Evolutionary conservation across 2,329 filamentous ascomycete species (phyloP).

Genomic region (Alternaria longipes): DNA sequence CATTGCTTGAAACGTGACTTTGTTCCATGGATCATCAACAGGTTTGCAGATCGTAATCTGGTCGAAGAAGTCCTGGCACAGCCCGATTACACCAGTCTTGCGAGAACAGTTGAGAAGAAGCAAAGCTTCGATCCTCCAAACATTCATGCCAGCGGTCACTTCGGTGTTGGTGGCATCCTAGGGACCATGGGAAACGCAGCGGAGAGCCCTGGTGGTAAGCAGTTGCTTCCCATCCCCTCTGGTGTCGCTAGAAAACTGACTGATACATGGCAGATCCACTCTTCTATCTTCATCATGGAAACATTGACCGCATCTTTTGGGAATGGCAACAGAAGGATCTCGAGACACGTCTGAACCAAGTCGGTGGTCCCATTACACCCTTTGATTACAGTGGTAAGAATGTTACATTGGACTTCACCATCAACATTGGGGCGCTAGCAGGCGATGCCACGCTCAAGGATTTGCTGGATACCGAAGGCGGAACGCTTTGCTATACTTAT

Average conservation of each 20-base stretch:
- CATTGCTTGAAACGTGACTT: conserved; percentile 47
- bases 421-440: conserved; percentile 43
- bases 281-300: conserved; percentile 53
- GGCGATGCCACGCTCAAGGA: conserved; percentile 38
- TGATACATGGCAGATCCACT: conserved; percentile 29
- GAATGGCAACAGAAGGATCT: conserved; percentile 42
- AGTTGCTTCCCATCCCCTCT: background rate
- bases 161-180: conserved; percentile 47
- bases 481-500: conserved; percentile 34
- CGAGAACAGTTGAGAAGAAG: conserved; percentile 36
- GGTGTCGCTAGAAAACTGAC: background rate
- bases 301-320: conserved; percentile 50
- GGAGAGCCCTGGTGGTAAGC: conserved; percentile 40
- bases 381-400: conserved; percentile 37
- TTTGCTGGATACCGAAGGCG: conserved; percentile 37
- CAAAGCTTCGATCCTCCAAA: conserved; percentile 31
- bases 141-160: conserved; percentile 49
- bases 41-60: conserved; percentile 24
- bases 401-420: conserved; percentile 44
- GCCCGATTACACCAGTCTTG: conserved; percentile 41
- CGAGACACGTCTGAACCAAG: conserved; percentile 40
- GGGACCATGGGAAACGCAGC: conserved; percentile 46
- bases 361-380: conserved; percentile 47
- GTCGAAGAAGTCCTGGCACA: conserved; percentile 39
- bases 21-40: conserved; percentile 32